These are phyloP conservation scores for Pestalotiopsis sp. DNA, from an alignment of 2,329 filamentous ascomycete species.

Conservation along the genomic window DNA sequence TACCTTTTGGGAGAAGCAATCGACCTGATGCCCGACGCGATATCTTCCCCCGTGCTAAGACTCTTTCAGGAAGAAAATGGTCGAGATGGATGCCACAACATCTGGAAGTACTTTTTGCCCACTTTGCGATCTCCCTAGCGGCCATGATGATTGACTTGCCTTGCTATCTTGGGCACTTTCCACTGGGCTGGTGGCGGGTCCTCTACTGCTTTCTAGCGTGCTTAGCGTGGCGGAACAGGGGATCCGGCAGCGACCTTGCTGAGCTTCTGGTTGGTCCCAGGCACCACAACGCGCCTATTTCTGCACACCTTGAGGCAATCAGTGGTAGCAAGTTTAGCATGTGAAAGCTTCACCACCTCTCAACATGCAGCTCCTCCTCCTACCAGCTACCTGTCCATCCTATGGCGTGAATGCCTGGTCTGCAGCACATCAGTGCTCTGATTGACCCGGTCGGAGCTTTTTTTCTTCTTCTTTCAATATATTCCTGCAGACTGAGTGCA, in stretches of 20 bases:
- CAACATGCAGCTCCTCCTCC: background rate
- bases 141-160: background rate
- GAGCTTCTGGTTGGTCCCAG: background rate
- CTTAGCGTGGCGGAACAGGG: background rate
- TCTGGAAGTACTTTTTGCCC: background rate
- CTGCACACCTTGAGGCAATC: background rate
- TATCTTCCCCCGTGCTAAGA: background rate
- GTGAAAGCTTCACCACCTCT: background rate
- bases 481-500: background rate
- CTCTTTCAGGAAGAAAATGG: background rate
- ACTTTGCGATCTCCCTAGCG: background rate
- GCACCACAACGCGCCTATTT: background rate
- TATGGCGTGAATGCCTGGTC: background rate
- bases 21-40: background rate
- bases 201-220: background rate
- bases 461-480: background rate
- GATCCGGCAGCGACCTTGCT: background rate
- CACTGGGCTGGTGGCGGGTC: background rate
- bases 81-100: background rate
- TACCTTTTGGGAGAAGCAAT: background rate
- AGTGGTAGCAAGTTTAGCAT: background rate
- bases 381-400: background rate
- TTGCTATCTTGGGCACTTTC: background rate
- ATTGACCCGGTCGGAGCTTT: background rate
- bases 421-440: background rate